These are phyloP conservation scores for Didymella glomerata DNA, from an alignment of 2,329 filamentous ascomycete genomes.

Conservation along the genomic window DNA sequence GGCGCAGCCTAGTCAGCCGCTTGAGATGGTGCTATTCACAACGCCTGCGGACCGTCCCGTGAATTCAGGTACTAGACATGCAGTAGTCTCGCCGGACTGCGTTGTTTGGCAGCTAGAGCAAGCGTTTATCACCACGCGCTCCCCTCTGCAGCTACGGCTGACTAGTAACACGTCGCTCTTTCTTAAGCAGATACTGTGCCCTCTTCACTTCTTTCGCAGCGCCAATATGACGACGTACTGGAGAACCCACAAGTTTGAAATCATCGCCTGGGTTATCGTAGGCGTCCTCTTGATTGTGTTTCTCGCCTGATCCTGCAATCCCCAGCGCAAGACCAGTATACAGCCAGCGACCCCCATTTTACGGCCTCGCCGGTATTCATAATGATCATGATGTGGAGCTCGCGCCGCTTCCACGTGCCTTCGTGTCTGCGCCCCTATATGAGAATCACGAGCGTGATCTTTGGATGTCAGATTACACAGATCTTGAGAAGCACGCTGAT, in stretches of 20 bases:
- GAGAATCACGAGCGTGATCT: background rate
- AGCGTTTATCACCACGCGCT: background rate
- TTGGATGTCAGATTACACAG: background rate
- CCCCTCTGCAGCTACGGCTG: background rate
- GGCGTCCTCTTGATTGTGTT: background rate
- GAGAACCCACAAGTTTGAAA: background rate
- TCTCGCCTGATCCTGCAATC: background rate
- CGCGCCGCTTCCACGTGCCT: background rate
- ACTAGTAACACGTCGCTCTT: background rate
- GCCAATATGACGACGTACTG: slow-evolving; percentile 2
- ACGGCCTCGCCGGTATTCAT: background rate
- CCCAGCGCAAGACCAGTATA: background rate
- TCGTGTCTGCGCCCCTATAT: slow-evolving; percentile 1
- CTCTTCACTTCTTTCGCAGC: background rate
- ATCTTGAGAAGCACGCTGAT: slow-evolving; percentile 6
- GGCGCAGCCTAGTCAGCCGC: background rate
- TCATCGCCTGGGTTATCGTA: slow-evolving; percentile 1
- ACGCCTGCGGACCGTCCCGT: background rate
- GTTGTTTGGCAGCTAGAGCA: background rate
- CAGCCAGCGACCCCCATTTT: background rate
- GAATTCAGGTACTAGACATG: background rate
- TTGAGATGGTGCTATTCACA: background rate
- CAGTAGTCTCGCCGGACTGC: background rate
- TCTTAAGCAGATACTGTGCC: background rate
- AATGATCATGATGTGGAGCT: slow-evolving; percentile 1